Evolutionary conservation across 2,329 filamentous ascomycete species (phyloP), one percentile per base, ranked within the genome.

Genomic region (Ustulina deusta): DNA sequence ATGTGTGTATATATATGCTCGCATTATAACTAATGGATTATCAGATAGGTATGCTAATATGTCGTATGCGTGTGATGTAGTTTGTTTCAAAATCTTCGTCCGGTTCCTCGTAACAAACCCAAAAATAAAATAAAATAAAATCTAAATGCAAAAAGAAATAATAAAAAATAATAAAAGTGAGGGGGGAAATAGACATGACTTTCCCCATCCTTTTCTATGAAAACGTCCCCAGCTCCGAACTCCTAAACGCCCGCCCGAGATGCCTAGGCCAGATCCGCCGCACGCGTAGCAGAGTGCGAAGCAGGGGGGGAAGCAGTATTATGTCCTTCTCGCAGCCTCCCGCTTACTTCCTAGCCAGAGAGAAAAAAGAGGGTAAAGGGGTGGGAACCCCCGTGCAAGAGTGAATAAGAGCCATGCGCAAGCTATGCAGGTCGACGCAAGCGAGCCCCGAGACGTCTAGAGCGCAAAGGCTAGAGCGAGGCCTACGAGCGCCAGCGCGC

Each of bases 401-500:
- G 6, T 10, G 40, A 46, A 20, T 25, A 20, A n/a, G 10, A 60
- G 32, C 20, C 15, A n/a, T 5, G 17, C 48, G 7, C 27, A 32
- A 10, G 52, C 7, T 34, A 29, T n/a, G 54, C 15, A n/a, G 20
- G 13, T 27, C 54, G 17, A 56, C 22, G 13, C 22, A 29, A 42
- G n/a, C 22, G 15, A 10, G 25, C 15, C 13, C 20, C 5, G 11
- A 27, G 1, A 1, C 17, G 10, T 11, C 42, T 69, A 74, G 13
- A 75, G 57, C n/a, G 74, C 1, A 51, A 68, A 69, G 1, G 63
- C 69, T 10, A 69, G 65, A 7, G 66, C 72, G 10, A 65, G 66
- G 20, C 66, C 72, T 32, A 70, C 42, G 40, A 75, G 64, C 1
- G 68, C 70, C 42, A 76, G 15, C n/a, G 74, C 1, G 51, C 72